Conservation (phyloP, 2,329 filamentous ascomycete species). For the Canariomyces notabilis region DNA sequence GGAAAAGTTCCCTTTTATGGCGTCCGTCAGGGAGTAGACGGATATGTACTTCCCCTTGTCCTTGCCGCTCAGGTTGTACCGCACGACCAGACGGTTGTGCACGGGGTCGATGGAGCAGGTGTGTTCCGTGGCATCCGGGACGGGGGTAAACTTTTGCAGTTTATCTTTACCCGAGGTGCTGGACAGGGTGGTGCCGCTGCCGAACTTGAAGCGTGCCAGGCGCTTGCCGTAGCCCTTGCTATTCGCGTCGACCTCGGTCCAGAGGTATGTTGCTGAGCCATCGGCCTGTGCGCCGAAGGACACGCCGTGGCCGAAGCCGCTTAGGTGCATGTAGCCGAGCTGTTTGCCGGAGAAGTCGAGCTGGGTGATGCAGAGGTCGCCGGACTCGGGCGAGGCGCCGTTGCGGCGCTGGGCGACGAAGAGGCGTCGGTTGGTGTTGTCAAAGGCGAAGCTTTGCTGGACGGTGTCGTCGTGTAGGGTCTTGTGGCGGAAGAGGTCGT, state of each 20-base stretch:
- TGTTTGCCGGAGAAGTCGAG: slow-evolving; percentile 14
- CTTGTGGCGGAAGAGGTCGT: slow-evolving; percentile 15
- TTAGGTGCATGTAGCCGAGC: slow-evolving; percentile 11
- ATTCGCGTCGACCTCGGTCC: slow-evolving; percentile 14
- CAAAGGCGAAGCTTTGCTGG: slow-evolving; percentile 14
- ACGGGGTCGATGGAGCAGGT: slow-evolving; percentile 10
- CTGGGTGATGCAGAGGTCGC: slow-evolving; percentile 14
- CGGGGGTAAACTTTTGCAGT: slow-evolving; percentile 6
- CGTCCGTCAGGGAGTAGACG: slow-evolving; percentile 4
- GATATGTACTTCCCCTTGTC: slow-evolving; percentile 11
- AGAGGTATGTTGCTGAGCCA: slow-evolving; percentile 10
- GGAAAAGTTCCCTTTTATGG: slow-evolving; percentile 13
- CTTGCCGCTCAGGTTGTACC: slow-evolving; percentile 3
- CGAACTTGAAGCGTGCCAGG: slow-evolving; percentile 13
- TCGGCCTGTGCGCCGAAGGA: slow-evolving; percentile 8
- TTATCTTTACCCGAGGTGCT: background rate
- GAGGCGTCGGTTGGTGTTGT: slow-evolving; percentile 13
- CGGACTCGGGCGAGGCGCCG: slow-evolving; percentile 3
- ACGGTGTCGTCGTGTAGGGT: slow-evolving; percentile 11
- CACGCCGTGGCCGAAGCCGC: slow-evolving; percentile 13
- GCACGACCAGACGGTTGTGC: slow-evolving; percentile 12
- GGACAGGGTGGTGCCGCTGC: slow-evolving; percentile 1
- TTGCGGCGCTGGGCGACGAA: slow-evolving; percentile 15
- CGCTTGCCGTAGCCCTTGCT: slow-evolving; percentile 10
- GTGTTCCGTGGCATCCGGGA: slow-evolving; percentile 4